Percentiles rank a stretch among this genome's conserved stretches.
phyloP scores from a whole-genome alignment of 208 protist genomes.

The Endotrypanum monterogeii region DNA sequence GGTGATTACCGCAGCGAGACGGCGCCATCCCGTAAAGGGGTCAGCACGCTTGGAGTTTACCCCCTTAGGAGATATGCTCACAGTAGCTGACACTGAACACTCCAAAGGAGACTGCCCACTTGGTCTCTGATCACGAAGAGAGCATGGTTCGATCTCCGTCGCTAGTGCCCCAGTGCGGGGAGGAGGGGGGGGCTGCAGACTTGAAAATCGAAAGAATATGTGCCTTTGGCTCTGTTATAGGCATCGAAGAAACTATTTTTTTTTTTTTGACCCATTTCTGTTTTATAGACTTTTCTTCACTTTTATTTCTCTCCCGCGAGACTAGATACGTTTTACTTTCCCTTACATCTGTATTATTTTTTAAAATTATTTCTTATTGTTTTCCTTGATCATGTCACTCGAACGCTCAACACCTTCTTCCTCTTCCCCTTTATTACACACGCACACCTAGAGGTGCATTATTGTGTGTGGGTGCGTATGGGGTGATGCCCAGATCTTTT shows the following conservation, averaged over 20 bases:
- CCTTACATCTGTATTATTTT: background rate
- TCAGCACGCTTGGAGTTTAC: background rate
- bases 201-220: background rate
- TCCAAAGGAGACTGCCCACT: background rate
- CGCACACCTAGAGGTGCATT: background rate
- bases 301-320: background rate
- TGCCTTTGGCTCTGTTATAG: background rate
- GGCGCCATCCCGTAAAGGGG: background rate
- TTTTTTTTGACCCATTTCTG: background rate
- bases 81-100: background rate
- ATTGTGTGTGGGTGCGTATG: background rate
- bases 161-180: no score
- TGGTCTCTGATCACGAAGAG: background rate
- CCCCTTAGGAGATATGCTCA: background rate
- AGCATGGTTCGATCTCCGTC: background rate
- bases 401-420: background rate
- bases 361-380: background rate
- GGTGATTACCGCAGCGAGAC: slow-evolving; percentile 2
- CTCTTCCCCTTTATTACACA: background rate
- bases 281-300: background rate
- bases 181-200: background rate
- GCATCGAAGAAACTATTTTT: background rate
- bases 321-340: background rate
- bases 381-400: background rate
- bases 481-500: background rate